Evolutionary conservation across 306 rosid genomes (phyloP), one percentile per base, ranked within the genome.

Genomic region (Vachellia collinsii): DNA sequence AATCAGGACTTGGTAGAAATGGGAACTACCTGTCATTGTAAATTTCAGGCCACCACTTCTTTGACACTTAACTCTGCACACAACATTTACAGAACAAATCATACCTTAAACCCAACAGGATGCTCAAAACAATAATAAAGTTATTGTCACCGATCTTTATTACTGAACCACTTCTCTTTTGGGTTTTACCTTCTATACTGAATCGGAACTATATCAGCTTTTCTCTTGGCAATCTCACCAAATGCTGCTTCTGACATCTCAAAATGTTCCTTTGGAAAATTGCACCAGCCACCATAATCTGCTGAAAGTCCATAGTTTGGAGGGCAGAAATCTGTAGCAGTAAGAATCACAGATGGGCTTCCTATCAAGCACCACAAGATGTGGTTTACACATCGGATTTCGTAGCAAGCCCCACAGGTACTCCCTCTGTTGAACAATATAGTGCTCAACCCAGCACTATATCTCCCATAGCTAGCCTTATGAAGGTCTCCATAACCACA

Each of bases 221-320:
- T 91, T 10, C 62, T 77, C 89, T 87, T 90, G 19, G 98, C 94
- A 79, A 95, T 95, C 87, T 91, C 89, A 76, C 85, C 64, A 81
- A 95, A 95, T 79, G 99, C 97, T 34, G 92, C 86, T 78, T 86
- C 86, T 7, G 99, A 95, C 97, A 95, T 86, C 89, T 95, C 99
- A 72, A 95, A 93, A 84, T 95, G 99, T 69, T 93, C 89, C 66
- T 88, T 82, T 63, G 99, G 99, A 76, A 95, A 93, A 80, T 95
- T 95, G 80, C 98, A 95, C 98, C 99, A 93, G 46, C 99, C 99
- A 80, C 99, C 99, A 85, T 95, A 95, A 73, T 95, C 99, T 11
- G 85, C 81, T 3, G 99, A 90, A 47, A 93, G 90, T 5, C 99
- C 99, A 37, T 79, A 87, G 85, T 93, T 95, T 6, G 99, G 97